Base-by-base conservation (phyloP, 345 rosid genomes). In the Boechera divaricarpa region DNA sequence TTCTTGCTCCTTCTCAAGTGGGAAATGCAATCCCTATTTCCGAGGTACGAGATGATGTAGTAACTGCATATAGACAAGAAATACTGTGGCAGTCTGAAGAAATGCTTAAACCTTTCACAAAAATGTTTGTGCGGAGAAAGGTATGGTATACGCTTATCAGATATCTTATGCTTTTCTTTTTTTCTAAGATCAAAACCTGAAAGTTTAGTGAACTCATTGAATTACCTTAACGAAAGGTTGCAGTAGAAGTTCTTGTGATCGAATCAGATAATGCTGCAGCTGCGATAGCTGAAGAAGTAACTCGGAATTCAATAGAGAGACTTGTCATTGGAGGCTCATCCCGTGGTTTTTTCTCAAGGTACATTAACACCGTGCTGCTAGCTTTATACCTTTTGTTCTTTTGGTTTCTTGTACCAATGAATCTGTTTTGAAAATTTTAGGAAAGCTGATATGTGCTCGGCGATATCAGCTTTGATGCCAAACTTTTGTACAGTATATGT, bases 241-340 rank as follows among this genome's bases (percentile, higher is more conserved):
- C 85, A 69, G 91, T 79, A 77, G 89, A 87, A 68, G 70, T 91
- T 61, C 44, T 63, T 52, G 60, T 87, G 32, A 74, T 86, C 58
- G 94, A 91, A 81, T 88, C 94, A 3, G 88, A 94, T 77, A 87
- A 88, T 53, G 83, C 81, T 21, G 88, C 86, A 36, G 82, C 82
- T 5, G 84, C 94, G 2, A 77, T 91, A 67, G 88, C 92, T 26
- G 89, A 94, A 78, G 94, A 82, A 82, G 81, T 94, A 57, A 49
- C 83, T 33, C 83, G 67, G 68, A 29, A 67, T 76, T 76, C 48
- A 13, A 78, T 90, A 53, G 81, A 72, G 52, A 94, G 85, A 83
- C 93, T 94, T 64, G 92, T 94, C 68, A 83, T 94, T 33, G 98
- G 98, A 76, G 89, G 90, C 81, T 80, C 91, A 47, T 80, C 97